Evolutionary conservation across 106 monocot genomes (phyloP), one percentile per base, ranked within the genome.

Genomic region (Acorus gramineus): DNA sequence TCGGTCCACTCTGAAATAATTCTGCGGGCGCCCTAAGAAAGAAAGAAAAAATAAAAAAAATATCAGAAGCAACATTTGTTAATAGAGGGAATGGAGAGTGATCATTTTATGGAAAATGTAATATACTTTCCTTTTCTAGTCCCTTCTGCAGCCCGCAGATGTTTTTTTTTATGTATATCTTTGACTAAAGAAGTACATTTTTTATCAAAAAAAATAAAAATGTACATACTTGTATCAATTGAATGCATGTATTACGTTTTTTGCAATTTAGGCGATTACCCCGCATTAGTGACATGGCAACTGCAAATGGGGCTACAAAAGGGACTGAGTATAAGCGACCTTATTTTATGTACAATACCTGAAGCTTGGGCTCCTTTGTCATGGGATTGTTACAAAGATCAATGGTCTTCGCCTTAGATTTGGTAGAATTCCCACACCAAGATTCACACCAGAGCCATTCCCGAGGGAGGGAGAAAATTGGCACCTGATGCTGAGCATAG

Each of bases 401-500:
- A 57, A 98, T 98, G 49, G 96, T 98, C 55, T 92, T 98, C 49
- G 96, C 96, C 66, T 78, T 92, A 5, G 82, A 64, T 57, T 92
- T 98, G 28, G 96, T 98, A 1, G 88, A 85, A 76, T 98, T 92
- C 42, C 96, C 96, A 61, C 96, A 98, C 96, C 96, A 98, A 55
- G 96, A 98, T 66, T 98, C 96, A 69, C 96, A 98, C 96, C 96
- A 98, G 2, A 98, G 77, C 96, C 91, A 98, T 80, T 98, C 96
- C 81, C 91, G 96, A 6, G 91, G 96, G 59, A 98, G 87, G 42
- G 96, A 98, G 63, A 91, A 91, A 76, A 98, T 98, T 4, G 96
- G 96, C 42, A 98, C 96, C 0, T 82, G 85, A 60, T 98, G 96
- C 68, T 98, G 96, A 14, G 96, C 91, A 69, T 98, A 98, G 73